Evolutionary conservation across 2,329 filamentous ascomycete species (phyloP), one percentile per base, ranked within the genome.

Genomic region (Chrysoporthe cubensis): DNA sequence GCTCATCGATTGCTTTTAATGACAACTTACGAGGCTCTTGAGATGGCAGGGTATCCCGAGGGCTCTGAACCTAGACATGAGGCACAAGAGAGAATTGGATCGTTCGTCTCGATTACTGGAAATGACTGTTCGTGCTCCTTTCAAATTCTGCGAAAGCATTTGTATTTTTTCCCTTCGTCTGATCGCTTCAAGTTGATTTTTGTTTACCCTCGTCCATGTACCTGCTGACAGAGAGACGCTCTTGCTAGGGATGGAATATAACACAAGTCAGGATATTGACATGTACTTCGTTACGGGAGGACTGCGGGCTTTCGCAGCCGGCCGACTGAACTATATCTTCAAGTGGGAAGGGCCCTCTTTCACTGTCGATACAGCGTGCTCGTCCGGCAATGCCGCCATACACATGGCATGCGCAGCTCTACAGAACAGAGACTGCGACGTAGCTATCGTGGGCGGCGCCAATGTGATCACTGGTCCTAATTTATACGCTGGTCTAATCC

Each of bases 291-390:
- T 65, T 5, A 58, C 52, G 18, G 63, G 63, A 16, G 57, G 40
- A 2, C 42, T 71, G 16, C 67, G 73, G 21, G 68, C 70, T 7
- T 78, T 76, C 60, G 66, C 74, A 9, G 66, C 70, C 18, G 76
- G 75, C 8, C 64, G 75, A 0, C 67, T 80, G 0, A 74, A 73
- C 7, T 74, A 80, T 54, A 71, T 76, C 13, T 80, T 78, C 18
- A 74, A 78, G 5, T 74, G 76, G 62, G 73, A 75, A 0, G 79
- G 79, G 0, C 77, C 78, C 2, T 66, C 71, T 0, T 46, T 76
- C 18, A 72, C 70, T 0, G 70, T 77, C 6, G 75, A 80, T 61
- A 79, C 78, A 0, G 79, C 77, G 0, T 81, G 80, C 66, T 80
- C 79, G 0, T 78, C 78, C 0, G 78, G 78, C 0, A 44, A 76